Conservation (phyloP, 306 rosid species). For the Potentilla sterilis region DNA sequence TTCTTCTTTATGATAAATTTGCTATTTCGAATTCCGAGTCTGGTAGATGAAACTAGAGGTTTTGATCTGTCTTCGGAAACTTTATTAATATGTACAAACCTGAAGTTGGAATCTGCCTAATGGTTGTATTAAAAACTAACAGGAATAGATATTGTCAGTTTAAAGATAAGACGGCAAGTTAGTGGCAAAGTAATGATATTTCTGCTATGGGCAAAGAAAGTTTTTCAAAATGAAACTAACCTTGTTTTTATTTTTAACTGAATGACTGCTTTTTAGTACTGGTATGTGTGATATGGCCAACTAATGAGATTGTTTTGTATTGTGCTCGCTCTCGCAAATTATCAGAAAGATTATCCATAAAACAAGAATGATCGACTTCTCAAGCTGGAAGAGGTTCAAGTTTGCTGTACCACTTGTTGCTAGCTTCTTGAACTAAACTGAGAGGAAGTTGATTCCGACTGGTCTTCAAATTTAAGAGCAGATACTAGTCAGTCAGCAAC, state of each 20-base stretch:
- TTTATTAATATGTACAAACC: background rate
- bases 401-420: background rate
- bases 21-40: background rate
- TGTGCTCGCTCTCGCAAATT: background rate
- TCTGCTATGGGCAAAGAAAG: background rate
- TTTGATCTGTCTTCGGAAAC: background rate
- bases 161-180: background rate
- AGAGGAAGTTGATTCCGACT: background rate
- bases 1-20: conserved; percentile 14
- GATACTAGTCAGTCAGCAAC: background rate
- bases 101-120: background rate
- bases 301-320: conserved; percentile 17
- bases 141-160: background rate
- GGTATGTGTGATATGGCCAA: background rate
- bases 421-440: background rate
- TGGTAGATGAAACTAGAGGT: conserved; percentile 10
- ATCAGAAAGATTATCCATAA: conserved; percentile 76
- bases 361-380: conserved; percentile 25
- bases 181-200: background rate
- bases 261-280: background rate
- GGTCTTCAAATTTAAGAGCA: background rate
- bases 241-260: background rate
- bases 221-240: background rate
- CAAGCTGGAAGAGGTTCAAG: conserved; percentile 23
- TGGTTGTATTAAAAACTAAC: background rate